A percentile compares a stretch with the other conserved stretches of the same genome.
Evolutionary conservation across 2,329 filamentous ascomycete genomes (phyloP).

Genomic region (Diaporthe eres): DNA sequence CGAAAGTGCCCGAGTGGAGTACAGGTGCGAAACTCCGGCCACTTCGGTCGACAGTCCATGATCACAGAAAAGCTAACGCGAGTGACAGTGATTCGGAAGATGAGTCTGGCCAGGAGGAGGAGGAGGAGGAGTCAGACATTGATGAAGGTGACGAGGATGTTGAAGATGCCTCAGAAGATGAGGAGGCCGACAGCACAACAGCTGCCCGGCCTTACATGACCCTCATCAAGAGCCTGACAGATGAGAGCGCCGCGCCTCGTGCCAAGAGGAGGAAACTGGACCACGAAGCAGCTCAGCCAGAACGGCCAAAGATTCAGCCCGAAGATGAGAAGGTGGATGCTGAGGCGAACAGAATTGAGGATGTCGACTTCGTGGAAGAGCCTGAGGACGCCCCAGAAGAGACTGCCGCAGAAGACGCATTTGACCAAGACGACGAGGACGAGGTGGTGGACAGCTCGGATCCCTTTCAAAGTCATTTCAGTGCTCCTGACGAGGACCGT

Average conservation of each 20-base stretch:
- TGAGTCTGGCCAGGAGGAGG: conserved; percentile 52
- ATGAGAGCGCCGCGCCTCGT: conserved; percentile 57
- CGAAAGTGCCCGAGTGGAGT: conserved; percentile 57
- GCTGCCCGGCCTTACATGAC: conserved; percentile 67
- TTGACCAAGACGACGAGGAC: conserved; percentile 62
- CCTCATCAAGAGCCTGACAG: conserved; percentile 70
- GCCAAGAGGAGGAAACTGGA: conserved; percentile 72
- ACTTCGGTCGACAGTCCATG: conserved; percentile 30
- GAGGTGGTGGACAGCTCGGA: conserved; percentile 64
- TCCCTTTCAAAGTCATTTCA: conserved; percentile 87
- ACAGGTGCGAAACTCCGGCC: conserved; percentile 42
- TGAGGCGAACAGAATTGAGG: conserved; percentile 52
- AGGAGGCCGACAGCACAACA: conserved; percentile 54
- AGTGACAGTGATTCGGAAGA: conserved; percentile 49
- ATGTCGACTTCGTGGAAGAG: conserved; percentile 62
- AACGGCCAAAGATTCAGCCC: conserved; percentile 42
- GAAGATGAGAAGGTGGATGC: conserved; percentile 40
- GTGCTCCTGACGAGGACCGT: conserved; percentile 73
- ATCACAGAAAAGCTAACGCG: conserved; percentile 43
- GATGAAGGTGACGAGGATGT: conserved; percentile 62
- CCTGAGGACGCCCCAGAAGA: conserved; percentile 58
- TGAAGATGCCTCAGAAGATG: conserved; percentile 60
- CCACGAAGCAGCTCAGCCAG: conserved; percentile 49
- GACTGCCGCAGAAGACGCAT: conserved; percentile 44
- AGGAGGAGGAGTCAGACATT: conserved; percentile 57